Conservation (phyloP, 225 moss, liverwort and hornwort species). For the Asterella californica region DNA sequence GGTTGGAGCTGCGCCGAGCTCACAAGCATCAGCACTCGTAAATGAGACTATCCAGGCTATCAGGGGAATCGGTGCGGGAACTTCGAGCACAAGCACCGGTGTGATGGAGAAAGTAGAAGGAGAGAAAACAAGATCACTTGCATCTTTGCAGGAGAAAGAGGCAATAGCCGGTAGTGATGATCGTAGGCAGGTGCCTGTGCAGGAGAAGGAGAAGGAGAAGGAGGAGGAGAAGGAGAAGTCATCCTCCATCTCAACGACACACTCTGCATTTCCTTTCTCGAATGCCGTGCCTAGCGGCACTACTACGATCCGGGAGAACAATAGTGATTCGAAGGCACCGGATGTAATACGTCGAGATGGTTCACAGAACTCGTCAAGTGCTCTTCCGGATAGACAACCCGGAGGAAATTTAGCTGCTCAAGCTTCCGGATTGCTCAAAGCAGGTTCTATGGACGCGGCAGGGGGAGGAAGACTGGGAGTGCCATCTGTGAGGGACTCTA, state of each 20-base stretch:
- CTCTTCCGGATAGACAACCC: conserved; percentile 7
- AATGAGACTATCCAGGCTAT: conserved; percentile 18
- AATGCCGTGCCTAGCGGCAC: conserved; percentile 3
- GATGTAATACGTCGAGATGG: conserved; percentile 11
- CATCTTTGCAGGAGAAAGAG: conserved; percentile 41
- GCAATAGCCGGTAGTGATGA: conserved; percentile 22
- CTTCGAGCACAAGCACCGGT: conserved; percentile 4
- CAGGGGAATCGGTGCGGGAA: conserved; percentile 14
- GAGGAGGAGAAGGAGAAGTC: too few relatives aligned
- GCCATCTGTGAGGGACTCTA: not conserved
- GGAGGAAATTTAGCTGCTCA: not conserved
- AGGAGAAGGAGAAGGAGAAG: conserved; percentile 32
- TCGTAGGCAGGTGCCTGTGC: conserved; percentile 12
- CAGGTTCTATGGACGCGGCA: not conserved
- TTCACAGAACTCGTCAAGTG: not conserved
- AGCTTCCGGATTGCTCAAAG: conserved; percentile 14
- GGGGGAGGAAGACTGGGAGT: not conserved
- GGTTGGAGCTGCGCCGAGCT: not conserved
- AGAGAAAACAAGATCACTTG: conserved; percentile 46
- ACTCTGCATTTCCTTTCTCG: conserved; percentile 14
- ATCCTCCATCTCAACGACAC: conserved; percentile 2
- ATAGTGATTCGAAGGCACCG: not conserved
- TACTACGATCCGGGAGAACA: not conserved
- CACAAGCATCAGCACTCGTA: conserved; percentile 7
- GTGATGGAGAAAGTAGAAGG: conserved; percentile 32